Base-by-base conservation (phyloP, 78 protist species). In the Salpingoeca rosetta region DNA sequence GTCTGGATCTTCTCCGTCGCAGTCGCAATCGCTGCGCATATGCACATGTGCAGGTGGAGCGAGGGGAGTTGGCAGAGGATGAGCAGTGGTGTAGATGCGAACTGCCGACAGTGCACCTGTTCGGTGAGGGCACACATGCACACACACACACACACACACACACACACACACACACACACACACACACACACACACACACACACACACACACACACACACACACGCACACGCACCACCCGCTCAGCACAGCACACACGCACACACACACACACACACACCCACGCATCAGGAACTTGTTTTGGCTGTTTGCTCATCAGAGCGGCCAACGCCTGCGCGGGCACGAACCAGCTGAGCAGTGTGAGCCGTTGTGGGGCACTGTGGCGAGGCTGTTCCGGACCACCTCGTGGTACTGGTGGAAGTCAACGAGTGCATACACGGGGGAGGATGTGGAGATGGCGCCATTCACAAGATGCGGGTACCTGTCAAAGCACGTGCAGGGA, bases 361-460 rank as follows among this genome's bases (percentile, higher is more conserved):
- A n/a, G n/a, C n/a, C n/a, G n/a, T n/a, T n/a, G n/a, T n/a, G n/a
- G n/a, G n/a, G n/a, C n/a, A n/a, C n/a, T n/a, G n/a, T n/a, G n/a
- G n/a, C n/a, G n/a, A n/a, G n/a, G 65, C 31, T 22, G 65, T 17
- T 7, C 7, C 65, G 31, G 65, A 51, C 65, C 31, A 51, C 65
- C 65, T 51, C 65, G 65, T 51, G 65, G 17, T 51, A 51, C 17
- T 51, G 31, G 31, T 22, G 31, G 17, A 22, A 51, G 44, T 65
- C 81, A 3, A 17, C 24, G 41, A 80, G 56, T 28, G 79, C 7
- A n/a, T 22, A 17, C 37, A 89, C 0, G 39, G 92, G 92, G 10
- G 92, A 88, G 0, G 89, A 85, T 0, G 88, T 38, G 43, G 92
- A 85, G 39, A 89, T 43, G 41, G 83, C 86, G 28, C 89, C 92